Evolutionary conservation across 2,329 filamentous ascomycete genomes (phyloP), one percentile per base, ranked within the genome.

Genomic region (Fusarium incarnatum): DNA sequence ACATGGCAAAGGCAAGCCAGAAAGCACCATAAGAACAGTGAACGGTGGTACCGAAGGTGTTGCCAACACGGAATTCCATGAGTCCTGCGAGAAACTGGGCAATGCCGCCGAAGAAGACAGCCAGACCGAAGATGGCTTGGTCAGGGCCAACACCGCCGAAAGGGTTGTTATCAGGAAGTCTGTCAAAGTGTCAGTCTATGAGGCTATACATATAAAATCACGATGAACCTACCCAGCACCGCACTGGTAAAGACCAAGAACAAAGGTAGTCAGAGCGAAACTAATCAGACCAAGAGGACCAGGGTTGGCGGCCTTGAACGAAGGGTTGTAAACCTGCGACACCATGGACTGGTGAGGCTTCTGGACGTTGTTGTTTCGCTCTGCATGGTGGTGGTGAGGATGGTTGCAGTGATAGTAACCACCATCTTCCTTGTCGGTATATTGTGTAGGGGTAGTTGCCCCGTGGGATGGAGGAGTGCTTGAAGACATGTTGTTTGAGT

Each of bases 71-170:
- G 62, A 83, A 83, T 69, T 83, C 78, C 78, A 83, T 81, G 27
- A 92, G 91, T 75, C 90, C 90, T 48, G 89, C 88, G 54, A 91
- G 80, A 75, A 92, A 81, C 77, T 92, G 90, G n/a, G 91, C 85
- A 10, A 91, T 81, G 61, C 90, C 90, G 77, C 90, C 90, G 77
- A 91, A 91, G 56, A 80, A 80, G 54, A 80, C 73, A 27, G 78
- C 79, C 27, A 80, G 59, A 8, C 79, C 79, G 32, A 81, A 80
- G 59, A 80, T 75, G 50, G 77, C 78, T 49, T 81, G 78, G 50
- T 79, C 73, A 44, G 79, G 79, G 6, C 79, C 79, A 25, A 80
- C 75, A 18, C 44, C 64, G 34, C 77, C 78, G 11, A 79, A 60
- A 7, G 79, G 79, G 47, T 81, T 77, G 23, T 76, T 76, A 18